A percentile compares a stretch with the other conserved stretches of the same genome.
Conservation (phyloP, 2,329 filamentous ascomycete genomes). For the Shiraia sp. region DNA sequence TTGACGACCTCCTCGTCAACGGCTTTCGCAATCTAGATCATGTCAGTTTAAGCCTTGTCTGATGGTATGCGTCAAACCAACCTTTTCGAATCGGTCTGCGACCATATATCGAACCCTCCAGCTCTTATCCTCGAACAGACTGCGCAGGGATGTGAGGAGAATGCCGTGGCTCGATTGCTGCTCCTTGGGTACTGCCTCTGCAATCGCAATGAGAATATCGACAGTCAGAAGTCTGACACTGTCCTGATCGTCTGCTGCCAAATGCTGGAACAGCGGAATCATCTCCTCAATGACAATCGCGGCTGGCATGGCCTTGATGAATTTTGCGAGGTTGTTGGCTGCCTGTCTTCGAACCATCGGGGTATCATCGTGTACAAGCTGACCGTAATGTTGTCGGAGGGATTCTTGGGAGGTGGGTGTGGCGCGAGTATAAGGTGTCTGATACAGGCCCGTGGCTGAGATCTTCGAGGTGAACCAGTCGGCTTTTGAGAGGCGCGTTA, state of each 20-base stretch:
- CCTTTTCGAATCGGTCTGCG: conserved; percentile 97
- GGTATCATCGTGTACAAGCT: conserved; percentile 96
- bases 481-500: conserved; percentile 94
- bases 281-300: conserved; percentile 95
- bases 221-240: conserved; percentile 95
- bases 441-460: conserved; percentile 94
- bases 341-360: conserved; percentile 98
- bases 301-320: conserved; percentile 94
- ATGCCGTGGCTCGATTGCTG: conserved; percentile 97
- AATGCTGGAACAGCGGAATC: conserved; percentile 97
- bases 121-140: conserved; percentile 97
- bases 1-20: conserved; percentile 96
- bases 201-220: conserved; percentile 93
- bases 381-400: conserved; percentile 87
- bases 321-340: conserved; percentile 94
- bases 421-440: conserved; percentile 89
- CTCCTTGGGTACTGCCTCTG: conserved; percentile 96
- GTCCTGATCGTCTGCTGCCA: conserved; percentile 95
- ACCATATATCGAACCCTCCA: conserved; percentile 99
- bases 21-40: conserved; percentile 84
- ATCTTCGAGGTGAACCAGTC: conserved; percentile 99
- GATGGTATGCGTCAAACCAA: conserved; percentile 39
- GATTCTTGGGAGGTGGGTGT: conserved; percentile 85
- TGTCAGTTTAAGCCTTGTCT: conserved; percentile 30
- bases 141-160: conserved; percentile 84